Conservation (phyloP, 2,329 filamentous ascomycete genomes). For the Microcyclospora tardicrescens region DNA sequence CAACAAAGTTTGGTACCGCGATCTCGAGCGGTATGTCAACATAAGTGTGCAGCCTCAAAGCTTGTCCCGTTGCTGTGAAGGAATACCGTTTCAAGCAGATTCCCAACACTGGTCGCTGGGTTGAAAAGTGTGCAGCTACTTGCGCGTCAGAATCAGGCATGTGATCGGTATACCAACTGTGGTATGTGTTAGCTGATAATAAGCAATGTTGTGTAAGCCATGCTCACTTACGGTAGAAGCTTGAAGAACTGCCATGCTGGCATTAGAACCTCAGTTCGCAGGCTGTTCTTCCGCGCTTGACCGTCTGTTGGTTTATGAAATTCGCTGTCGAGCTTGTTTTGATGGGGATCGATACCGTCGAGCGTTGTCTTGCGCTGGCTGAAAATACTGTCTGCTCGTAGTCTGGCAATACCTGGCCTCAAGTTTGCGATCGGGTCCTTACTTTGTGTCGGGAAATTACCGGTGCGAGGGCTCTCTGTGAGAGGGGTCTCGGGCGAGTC, state of each 20-base stretch:
- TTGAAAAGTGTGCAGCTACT: conserved; percentile 76
- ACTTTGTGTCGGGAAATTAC: conserved; percentile 6
- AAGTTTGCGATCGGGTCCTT: conserved; percentile 21
- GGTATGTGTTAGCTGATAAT: too few relatives aligned
- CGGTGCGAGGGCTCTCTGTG: conserved; percentile 10
- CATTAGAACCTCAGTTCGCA: conserved; percentile 73
- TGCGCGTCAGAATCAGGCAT: conserved; percentile 56
- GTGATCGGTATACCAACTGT: conserved; percentile 61
- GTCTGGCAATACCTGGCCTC: conserved; percentile 25
- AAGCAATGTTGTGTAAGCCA: too few relatives aligned
- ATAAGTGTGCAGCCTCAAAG: conserved; percentile 62
- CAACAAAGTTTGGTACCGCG: conserved; percentile 75
- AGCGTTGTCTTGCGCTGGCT: conserved; percentile 28
- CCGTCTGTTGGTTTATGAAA: conserved; percentile 13
- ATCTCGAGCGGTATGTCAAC: conserved; percentile 87
- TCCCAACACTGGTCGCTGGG: conserved; percentile 70
- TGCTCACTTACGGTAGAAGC: conserved; percentile 49
- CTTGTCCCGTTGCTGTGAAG: conserved; percentile 55
- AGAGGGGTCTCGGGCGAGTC: conserved; percentile 15
- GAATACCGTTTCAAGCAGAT: conserved; percentile 88
- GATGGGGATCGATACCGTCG: conserved; percentile 28
- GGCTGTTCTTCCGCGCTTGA: conserved; percentile 21
- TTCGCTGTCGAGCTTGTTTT: conserved; percentile 22
- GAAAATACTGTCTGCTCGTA: conserved; percentile 38
- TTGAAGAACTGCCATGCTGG: conserved; percentile 97